Evolutionary conservation across 257 asterid genomes (phyloP).

Genomic region (Thymus mandschuricus): DNA sequence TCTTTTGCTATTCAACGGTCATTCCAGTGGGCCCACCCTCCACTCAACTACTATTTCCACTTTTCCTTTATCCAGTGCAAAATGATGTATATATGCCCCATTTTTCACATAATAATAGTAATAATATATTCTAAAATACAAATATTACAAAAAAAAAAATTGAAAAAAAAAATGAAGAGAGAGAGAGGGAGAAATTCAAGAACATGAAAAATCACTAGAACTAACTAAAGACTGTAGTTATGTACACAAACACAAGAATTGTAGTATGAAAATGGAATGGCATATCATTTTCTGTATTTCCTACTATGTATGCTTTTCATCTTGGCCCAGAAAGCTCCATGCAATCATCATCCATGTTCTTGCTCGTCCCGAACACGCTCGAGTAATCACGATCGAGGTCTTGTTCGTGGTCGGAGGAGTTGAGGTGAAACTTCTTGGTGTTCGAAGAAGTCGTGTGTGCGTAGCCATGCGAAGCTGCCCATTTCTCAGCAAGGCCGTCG

Average conservation of each 20-base stretch:
- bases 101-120: not conserved
- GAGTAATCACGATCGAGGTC: constrained; percentile 46
- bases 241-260: constrained; percentile 30
- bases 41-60: not conserved
- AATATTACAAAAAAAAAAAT: not conserved
- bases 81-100: not conserved
- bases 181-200: not conserved
- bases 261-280: constrained; percentile 9
- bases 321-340: constrained; percentile 99
- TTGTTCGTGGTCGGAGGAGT: constrained; percentile 24
- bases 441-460: constrained; percentile 29
- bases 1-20: not conserved
- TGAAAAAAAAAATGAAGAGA: not conserved
- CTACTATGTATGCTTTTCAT: constrained; percentile 31
- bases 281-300: not conserved
- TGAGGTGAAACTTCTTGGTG: constrained; percentile 28
- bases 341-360: constrained; percentile 79
- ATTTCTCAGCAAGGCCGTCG: constrained; percentile 89
- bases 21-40: not conserved
- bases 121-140: not conserved
- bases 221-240: constrained; percentile 17
- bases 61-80: not conserved
- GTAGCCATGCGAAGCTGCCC: constrained; percentile 82
- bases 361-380: constrained; percentile 56
- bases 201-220: not conserved